These are phyloP conservation scores for Hanseniaspora nectarophila DNA, from an alignment of 805 yeast species.

Conservation along the genomic window DNA sequence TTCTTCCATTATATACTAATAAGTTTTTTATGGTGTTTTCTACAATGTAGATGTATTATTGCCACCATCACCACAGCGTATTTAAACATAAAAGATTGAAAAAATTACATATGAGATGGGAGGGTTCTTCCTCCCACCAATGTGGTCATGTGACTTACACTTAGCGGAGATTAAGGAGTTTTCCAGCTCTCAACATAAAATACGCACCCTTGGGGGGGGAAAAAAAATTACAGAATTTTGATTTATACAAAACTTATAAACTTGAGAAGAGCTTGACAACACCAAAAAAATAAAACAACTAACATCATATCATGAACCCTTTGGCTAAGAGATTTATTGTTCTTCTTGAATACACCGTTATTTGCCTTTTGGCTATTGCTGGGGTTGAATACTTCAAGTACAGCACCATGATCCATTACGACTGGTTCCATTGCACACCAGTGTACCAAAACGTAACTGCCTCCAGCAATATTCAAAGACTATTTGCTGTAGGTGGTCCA, in stretches of 20 bases:
- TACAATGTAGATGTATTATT: no score
- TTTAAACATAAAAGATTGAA: no score
- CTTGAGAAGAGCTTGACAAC: background rate
- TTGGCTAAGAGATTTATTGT: background rate
- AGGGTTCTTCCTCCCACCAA: no score
- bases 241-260: no score
- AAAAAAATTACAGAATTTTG: no score
- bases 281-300: background rate
- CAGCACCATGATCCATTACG: constrained; percentile 31
- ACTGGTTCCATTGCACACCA: constrained; percentile 38
- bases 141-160: no score
- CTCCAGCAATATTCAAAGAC: constrained; percentile 23
- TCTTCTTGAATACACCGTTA: constrained; percentile 24
- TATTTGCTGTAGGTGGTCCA: constrained; percentile 34
- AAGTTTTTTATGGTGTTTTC: background rate
- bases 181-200: no score
- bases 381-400: constrained; percentile 36
- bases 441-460: constrained; percentile 19
- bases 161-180: no score
- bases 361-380: constrained; percentile 28
- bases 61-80: no score
- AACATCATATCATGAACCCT: background rate
- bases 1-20: background rate
- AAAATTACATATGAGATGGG: no score
- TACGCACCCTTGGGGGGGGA: no score